These are phyloP conservation scores for Penicillium sp. DNA, from an alignment of 2,329 filamentous ascomycete species.

Conservation along the genomic window DNA sequence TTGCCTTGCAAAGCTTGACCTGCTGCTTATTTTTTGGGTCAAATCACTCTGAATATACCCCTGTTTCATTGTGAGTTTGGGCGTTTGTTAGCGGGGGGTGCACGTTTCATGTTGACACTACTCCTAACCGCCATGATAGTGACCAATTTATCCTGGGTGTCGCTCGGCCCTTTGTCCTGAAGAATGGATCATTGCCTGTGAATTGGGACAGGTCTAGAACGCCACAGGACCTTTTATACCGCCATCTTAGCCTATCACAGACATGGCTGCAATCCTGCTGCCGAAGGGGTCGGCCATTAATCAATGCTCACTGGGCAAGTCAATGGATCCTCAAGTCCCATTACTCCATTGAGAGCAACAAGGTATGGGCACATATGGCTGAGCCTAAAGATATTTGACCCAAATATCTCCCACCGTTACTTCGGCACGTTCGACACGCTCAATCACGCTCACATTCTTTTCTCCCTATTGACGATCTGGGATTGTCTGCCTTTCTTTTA, in stretches of 20 bases:
- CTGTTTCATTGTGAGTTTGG: constrained; percentile 8
- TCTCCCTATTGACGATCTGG: constrained; percentile 24
- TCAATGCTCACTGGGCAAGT: constrained; percentile 2
- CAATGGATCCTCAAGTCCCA: constrained; percentile 1
- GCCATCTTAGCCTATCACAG: constrained; percentile 3
- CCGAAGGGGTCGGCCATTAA: background rate
- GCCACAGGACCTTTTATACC: background rate
- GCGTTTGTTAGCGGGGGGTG: background rate
- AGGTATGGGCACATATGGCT: background rate
- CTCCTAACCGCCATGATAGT: constrained; percentile 5
- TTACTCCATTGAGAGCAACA: background rate
- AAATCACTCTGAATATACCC: background rate
- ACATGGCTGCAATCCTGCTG: background rate
- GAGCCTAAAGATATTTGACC: constrained; percentile 6
- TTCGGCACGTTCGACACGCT: constrained; percentile 4
- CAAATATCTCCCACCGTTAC: constrained; percentile 17
- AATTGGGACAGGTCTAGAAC: background rate
- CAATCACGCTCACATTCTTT: constrained; percentile 21
- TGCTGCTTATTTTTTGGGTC: background rate
- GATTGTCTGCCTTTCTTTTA: constrained; percentile 23
- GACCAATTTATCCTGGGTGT: background rate
- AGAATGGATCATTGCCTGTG: constrained; percentile 10
- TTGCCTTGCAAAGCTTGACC: background rate
- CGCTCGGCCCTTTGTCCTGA: background rate
- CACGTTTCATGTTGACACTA: constrained; percentile 9